Conservation (phyloP, 2,329 filamentous ascomycete species). For the Anisogramma anomala region DNA sequence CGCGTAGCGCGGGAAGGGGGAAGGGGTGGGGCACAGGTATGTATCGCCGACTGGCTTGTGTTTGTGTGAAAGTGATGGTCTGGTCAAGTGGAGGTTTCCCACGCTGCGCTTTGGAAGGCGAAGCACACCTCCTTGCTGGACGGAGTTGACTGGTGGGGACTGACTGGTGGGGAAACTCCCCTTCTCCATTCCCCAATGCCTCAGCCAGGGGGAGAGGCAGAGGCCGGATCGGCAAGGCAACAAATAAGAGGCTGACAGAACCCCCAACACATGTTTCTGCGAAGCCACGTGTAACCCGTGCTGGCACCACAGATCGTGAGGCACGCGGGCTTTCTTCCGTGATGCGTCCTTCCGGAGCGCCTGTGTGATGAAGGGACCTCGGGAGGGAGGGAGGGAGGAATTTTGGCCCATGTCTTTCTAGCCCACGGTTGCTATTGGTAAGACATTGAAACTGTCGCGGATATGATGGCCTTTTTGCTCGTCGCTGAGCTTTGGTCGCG, state of each 20-base stretch:
- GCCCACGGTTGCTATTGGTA: not conserved
- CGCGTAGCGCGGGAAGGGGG: no score
- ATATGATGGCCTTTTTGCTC: constrained; percentile 57
- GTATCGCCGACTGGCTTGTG: no score
- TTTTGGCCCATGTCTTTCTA: constrained; percentile 58
- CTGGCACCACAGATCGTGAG: constrained; percentile 66
- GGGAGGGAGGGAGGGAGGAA: constrained; percentile 65
- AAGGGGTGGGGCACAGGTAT: no score
- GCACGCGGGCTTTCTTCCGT: constrained; percentile 48
- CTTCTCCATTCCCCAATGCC: no score
- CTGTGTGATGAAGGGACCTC: constrained; percentile 59
- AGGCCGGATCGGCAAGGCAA: no score
- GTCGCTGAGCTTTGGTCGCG: constrained; percentile 40
- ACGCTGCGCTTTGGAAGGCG: constrained; percentile 59
- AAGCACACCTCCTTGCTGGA: constrained; percentile 48
- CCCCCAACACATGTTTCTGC: constrained; percentile 66
- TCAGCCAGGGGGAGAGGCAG: no score
- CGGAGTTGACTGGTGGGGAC: constrained; percentile 62
- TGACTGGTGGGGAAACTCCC: no score
- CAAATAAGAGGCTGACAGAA: no score
- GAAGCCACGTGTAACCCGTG: constrained; percentile 63
- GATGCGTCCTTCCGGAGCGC: constrained; percentile 52
- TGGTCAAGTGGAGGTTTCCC: constrained; percentile 63
- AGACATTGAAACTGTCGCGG: no score
- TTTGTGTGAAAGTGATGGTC: constrained; percentile 61